phyloP scores from a whole-genome alignment of 495 filamentous ascomycete genomes.

The Aspergillus kassunensis region DNA sequence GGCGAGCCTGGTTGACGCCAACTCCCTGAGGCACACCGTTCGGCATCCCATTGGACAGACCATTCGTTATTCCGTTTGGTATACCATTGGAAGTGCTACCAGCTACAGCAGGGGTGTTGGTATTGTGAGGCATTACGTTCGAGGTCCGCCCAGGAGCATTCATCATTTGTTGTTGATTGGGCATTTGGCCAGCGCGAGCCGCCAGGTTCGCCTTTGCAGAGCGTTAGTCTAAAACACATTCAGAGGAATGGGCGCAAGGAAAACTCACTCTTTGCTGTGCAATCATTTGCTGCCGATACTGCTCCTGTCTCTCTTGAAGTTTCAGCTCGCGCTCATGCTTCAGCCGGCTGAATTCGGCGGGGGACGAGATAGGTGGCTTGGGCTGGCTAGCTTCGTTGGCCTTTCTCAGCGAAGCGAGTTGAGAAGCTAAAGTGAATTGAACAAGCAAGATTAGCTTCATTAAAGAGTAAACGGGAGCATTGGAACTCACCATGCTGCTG shows the following conservation, averaged over 20 bases:
- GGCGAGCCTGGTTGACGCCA: conserved; percentile 34
- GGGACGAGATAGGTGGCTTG: conserved; percentile 59
- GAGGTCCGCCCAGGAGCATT: conserved; percentile 37
- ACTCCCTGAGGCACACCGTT: conserved; percentile 36
- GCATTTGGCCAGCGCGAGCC: conserved; percentile 42
- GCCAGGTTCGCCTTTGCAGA: conserved; percentile 31
- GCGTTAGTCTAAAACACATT: conserved; percentile 14
- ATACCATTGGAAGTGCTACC: conserved; percentile 34
- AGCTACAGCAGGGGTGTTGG: conserved; percentile 28
- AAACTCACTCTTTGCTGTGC: conserved; percentile 55
- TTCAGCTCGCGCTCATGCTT: conserved; percentile 82
- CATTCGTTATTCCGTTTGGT: conserved; percentile 37
- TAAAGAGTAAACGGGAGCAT: not conserved
- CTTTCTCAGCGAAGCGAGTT: conserved; percentile 66
- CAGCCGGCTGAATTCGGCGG: conserved; percentile 82
- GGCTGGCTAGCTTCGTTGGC: conserved; percentile 64
- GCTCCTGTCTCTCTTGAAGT: conserved; percentile 66
- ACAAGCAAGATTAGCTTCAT: conserved; percentile 13
- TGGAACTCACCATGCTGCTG: conserved; percentile 64
- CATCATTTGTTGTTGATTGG: conserved; percentile 41
- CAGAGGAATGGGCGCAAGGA: not conserved
- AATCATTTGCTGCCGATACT: conserved; percentile 61
- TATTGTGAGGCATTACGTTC: conserved; percentile 37
- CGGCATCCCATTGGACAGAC: conserved; percentile 37
- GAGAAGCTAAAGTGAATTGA: conserved; percentile 45